A percentile compares a stretch with the other conserved stretches of the same genome.
Evolutionary conservation across 352 stramenopile genomes (phyloP).

Genomic region (Bremia lactucae): DNA sequence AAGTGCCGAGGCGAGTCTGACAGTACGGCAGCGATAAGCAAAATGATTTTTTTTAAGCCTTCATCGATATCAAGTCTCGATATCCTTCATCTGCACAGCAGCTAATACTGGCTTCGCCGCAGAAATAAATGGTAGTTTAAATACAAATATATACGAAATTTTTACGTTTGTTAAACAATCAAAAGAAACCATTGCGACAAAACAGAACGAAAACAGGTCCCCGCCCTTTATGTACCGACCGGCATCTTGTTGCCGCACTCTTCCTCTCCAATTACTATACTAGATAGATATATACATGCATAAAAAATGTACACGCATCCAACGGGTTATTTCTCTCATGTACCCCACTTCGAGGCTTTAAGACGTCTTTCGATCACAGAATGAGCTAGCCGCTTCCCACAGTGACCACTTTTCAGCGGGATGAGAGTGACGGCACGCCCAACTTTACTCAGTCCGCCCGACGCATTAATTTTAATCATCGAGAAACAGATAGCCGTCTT

Average conservation of each 20-base stretch:
- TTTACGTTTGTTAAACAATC: too few species aligned
- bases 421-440: slow-evolving; percentile 17
- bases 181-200: neutral
- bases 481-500: slow-evolving; percentile 35
- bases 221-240: slow-evolving; percentile 13
- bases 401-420: slow-evolving; percentile 70
- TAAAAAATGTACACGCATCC: too few species aligned
- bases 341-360: slow-evolving; percentile 37
- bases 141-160: too few species aligned
- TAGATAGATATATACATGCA: too few species aligned
- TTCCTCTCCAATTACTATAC: slow-evolving; percentile 15
- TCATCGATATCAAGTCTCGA: too few species aligned
- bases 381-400: slow-evolving; percentile 12
- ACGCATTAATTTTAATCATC: slow-evolving; percentile 80
- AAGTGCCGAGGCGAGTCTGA: too few species aligned
- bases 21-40: too few species aligned
- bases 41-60: too few species aligned
- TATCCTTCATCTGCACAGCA: too few species aligned
- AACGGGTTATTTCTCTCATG: slow-evolving; percentile 48
- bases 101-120: too few species aligned
- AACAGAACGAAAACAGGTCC: slow-evolving; percentile 9
- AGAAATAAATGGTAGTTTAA: too few species aligned
- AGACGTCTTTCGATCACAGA: slow-evolving; percentile 75
- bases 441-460: slow-evolving; percentile 80
- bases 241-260: slow-evolving; percentile 19